A percentile compares a stretch with the other conserved stretches of the same genome.
phyloP scores from a whole-genome alignment of 805 yeast species.

The Metahyphopichia silvanorum region DNA sequence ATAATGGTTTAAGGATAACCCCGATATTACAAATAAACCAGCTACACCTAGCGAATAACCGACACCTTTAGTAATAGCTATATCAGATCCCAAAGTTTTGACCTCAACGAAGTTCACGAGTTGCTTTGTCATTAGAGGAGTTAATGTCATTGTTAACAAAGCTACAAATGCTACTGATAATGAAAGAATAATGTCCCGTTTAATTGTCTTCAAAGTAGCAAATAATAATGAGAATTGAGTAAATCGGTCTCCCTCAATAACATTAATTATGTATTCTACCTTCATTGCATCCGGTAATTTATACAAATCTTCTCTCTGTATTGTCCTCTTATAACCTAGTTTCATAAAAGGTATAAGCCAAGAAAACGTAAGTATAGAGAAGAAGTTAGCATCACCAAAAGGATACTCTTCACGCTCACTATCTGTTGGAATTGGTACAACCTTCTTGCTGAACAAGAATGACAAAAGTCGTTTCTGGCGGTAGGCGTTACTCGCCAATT shows the following conservation, averaged over 20 bases:
- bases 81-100: slow-evolving; percentile 14
- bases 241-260: slow-evolving; percentile 29
- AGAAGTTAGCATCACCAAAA: slow-evolving; percentile 21
- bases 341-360: slow-evolving; percentile 59
- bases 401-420: slow-evolving; percentile 46
- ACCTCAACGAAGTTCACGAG: slow-evolving; percentile 28
- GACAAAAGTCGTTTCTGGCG: neutral
- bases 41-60: slow-evolving; percentile 34
- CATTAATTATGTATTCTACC: slow-evolving; percentile 15
- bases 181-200: slow-evolving; percentile 11
- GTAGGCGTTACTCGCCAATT: neutral
- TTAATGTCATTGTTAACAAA: slow-evolving; percentile 3
- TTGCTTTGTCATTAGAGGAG: slow-evolving; percentile 24
- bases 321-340: slow-evolving; percentile 62
- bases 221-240: slow-evolving; percentile 22
- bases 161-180: slow-evolving; percentile 12
- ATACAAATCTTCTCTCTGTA: slow-evolving; percentile 54
- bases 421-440: slow-evolving; percentile 36
- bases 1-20: slow-evolving; percentile 45
- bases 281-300: slow-evolving; percentile 19
- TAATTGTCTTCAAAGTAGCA: slow-evolving; percentile 21
- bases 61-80: slow-evolving; percentile 21
- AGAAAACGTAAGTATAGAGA: slow-evolving; percentile 48
- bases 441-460: neutral
- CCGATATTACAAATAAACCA: slow-evolving; percentile 14